Evolutionary conservation across 1,284 basidiomycete species (phyloP), one percentile per base, ranked within the genome.

Genomic region (Moniliophthora roreri): DNA sequence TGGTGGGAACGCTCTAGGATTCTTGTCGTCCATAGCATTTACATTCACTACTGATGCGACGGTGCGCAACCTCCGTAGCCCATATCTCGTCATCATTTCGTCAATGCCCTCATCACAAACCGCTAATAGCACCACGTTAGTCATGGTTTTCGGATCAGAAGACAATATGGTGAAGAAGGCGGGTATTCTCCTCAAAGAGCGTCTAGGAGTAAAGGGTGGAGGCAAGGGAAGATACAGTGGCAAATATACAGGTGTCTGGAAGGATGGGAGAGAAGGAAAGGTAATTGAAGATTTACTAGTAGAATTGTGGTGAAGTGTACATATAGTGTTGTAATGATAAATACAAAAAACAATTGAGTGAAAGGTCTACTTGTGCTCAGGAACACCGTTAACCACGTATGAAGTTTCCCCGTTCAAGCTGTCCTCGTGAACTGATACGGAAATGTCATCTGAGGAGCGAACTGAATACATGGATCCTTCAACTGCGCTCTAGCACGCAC

Each of bases 191-290:
- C 60, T 91, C 52, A 90, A 85, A 66, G 60, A 64, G 1, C 79
- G 75, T 57, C 69, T 87, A 26, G 73, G 71, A 9, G 74, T 85
- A 38, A 88, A 84, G 69, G 86, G 83, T 10, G 85, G 84, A 16
- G 84, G 84, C 3, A 85, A 83, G 63, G 85, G 82, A 2, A 76
- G 75, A 54, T 89, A 84, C 86, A 87, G 84, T 60, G 85, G 86
- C 2, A 88, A 89, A 66, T 79, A 75, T 57, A 69, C 60, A 3
- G 80, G 81, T 1, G 72, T 80, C 13, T 83, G 80, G 81, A 82
- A 75, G 58, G 71, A 69, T 34, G 63, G 58, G 4, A 72, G 71
- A 44, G 79, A 81, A 57, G 69, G 67, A 36, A 60, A 51, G 2
- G 50, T 58, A 4, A 67, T 85, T 4, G 69, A 77, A 9, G 76